Evolutionary conservation across 495 filamentous ascomycete genomes (phyloP), one percentile per base, ranked within the genome.

Genomic region (Talaromyces borbonicus): DNA sequence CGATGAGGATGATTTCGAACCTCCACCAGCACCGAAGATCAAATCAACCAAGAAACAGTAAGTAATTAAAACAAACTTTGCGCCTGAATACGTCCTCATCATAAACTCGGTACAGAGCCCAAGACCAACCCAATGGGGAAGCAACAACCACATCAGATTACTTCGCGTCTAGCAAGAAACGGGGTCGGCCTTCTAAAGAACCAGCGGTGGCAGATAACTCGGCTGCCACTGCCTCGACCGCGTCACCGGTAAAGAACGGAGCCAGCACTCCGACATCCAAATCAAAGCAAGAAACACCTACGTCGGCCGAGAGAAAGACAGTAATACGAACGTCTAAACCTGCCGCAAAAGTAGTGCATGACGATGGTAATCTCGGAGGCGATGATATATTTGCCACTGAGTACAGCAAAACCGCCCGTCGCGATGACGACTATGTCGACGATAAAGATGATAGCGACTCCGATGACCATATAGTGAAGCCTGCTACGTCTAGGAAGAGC

Each of bases 361-460:
- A 72, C 27, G 82, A 81, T 41, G 77, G 74, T 43, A 65, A 69
- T n/a, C 76, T 84, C 43, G 83, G 72, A 4, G 79, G 71, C 9
- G 84, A 88, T 48, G 84, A 90, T 52, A 83, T 88, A 12, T 84
- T 81, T 56, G 78, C 77, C 1, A 75, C 77, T 0, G 81, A 83
- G 39, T 77, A 74, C 46, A 63, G 65, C 39, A 85, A 80, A 49
- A 58, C 51, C 30, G 60, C 74, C 29, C 82, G 78, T 56, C 77
- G 77, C 32, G 79, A 82, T 44, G 83, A 85, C 52, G 79, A 83
- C 52, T 83, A 82, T 36, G 81, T 85, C 26, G 73, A 67, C 20
- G 79, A 79, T 46, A 74, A 77, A 29, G 73, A 78, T 26, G 79
- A 71, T 43, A 66, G 71, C 32, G 62, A 65, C 37, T 60, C 66